Conservation (phyloP, 1,284 basidiomycete species). For the Ustilago sp. region DNA sequence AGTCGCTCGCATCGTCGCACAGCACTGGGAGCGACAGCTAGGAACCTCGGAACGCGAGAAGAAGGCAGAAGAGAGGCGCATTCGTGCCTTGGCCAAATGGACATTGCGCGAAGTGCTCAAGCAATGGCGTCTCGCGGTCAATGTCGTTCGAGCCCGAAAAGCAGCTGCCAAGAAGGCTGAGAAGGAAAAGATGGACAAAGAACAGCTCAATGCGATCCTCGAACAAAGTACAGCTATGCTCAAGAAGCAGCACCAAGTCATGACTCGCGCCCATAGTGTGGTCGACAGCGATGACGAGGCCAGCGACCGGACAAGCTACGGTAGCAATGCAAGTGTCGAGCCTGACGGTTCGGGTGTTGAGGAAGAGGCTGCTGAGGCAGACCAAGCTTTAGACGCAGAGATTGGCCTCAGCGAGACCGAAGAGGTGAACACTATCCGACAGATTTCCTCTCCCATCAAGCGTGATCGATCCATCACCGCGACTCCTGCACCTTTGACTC, state of each 20-base stretch:
- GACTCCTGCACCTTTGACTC: conserved; percentile 11
- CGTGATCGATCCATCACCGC: conserved; percentile 17
- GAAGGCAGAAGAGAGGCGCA: conserved; percentile 77
- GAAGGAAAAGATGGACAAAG: conserved; percentile 78
- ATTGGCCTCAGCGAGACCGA: conserved; percentile 4
- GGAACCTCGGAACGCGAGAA: conserved; percentile 76
- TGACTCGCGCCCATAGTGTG: conserved; percentile 49
- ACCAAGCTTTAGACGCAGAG: conserved; percentile 31
- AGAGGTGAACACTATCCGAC: conserved; percentile 1
- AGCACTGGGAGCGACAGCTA: conserved; percentile 81
- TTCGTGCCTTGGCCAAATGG: conserved; percentile 78
- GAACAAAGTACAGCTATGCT: conserved; percentile 89
- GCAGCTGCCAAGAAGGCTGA: conserved; percentile 75
- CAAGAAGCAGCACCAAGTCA: conserved; percentile 74
- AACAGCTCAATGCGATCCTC: conserved; percentile 89
- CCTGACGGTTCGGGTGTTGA: conserved; percentile 23
- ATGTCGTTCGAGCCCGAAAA: conserved; percentile 81
- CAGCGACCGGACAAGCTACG: conserved; percentile 45
- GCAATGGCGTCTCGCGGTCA: conserved; percentile 90
- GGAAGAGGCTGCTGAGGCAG: conserved; percentile 33
- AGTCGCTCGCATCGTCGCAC: conserved; percentile 78
- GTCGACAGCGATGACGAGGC: conserved; percentile 30
- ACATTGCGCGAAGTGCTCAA: conserved; percentile 79
- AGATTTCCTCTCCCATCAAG: conserved; percentile 9
- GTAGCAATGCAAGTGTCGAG: conserved; percentile 34